phyloP scores from a whole-genome alignment of 2,329 filamentous ascomycete genomes.

The Didymella segeticola region DNA sequence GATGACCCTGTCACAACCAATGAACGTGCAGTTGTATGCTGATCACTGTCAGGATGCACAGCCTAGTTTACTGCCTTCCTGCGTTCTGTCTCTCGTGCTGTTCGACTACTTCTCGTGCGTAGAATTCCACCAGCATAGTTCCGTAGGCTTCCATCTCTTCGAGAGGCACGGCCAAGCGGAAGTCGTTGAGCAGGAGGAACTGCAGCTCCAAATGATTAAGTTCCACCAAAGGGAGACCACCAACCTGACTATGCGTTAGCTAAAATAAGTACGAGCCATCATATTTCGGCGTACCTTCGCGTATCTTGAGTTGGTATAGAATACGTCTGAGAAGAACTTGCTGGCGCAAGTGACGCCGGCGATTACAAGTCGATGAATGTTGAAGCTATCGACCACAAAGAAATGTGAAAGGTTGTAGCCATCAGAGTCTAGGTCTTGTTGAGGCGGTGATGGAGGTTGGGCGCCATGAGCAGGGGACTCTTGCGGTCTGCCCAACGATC shows the following conservation, averaged over 20 bases:
- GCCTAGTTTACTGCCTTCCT: conserved; percentile 7
- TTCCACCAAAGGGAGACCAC: conserved; percentile 87
- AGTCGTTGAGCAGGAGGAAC: conserved; percentile 94
- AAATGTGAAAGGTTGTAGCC: conserved; percentile 68
- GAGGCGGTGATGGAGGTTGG: conserved; percentile 47
- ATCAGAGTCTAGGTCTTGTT: conserved; percentile 52
- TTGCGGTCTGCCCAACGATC: conserved; percentile 53
- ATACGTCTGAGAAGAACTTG: conserved; percentile 99
- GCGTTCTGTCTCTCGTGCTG: conserved; percentile 55
- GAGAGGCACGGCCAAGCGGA: conserved; percentile 88
- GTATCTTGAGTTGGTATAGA: conserved; percentile 98
- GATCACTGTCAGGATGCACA: not conserved
- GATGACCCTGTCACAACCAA: not conserved
- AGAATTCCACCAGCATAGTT: conserved; percentile 98
- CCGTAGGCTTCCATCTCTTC: conserved; percentile 97
- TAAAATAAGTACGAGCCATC: not conserved
- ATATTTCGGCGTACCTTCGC: conserved; percentile 78
- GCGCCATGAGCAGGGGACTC: conserved; percentile 35
- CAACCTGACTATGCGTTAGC: conserved; percentile 70
- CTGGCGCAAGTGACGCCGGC: conserved; percentile 97
- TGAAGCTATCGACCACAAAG: conserved; percentile 98
- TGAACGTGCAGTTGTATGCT: not conserved
- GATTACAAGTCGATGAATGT: conserved; percentile 96
- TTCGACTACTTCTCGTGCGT: conserved; percentile 84
- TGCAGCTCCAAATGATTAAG: conserved; percentile 96